phyloP scores from a whole-genome alignment of 2,329 filamentous ascomycete species.

The Botrytis medusae region DNA sequence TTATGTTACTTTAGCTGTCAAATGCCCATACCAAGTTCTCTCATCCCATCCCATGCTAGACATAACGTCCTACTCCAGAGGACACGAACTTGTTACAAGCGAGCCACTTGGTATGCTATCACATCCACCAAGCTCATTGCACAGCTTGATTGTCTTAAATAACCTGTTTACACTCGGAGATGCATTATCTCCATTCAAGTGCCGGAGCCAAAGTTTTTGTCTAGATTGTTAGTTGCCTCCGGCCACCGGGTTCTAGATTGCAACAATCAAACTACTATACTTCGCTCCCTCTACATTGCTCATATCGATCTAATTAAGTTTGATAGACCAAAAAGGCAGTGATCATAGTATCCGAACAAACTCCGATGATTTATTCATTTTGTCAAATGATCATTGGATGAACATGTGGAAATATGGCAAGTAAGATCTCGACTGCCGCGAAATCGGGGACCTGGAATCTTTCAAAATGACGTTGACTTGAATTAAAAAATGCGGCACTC shows the following conservation, averaged over 20 bases:
- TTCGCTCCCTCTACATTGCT: not conserved
- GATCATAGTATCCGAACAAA: conserved; percentile 3
- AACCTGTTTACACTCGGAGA: not conserved
- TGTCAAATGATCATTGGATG: not conserved
- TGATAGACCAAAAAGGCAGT: not conserved
- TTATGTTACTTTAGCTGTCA: not conserved
- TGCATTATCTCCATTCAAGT: not conserved
- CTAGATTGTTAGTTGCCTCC: not conserved
- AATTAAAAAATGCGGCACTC: not conserved
- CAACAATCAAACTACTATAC: not conserved
- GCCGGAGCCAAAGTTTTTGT: not conserved
- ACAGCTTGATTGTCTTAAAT: not conserved
- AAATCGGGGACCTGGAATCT: not conserved
- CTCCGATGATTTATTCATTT: not conserved
- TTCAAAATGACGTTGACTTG: not conserved
- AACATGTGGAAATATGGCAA: not conserved
- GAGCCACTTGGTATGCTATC: not conserved
- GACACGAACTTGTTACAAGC: not conserved
- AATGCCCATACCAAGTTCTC: not conserved
- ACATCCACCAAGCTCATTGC: not conserved
- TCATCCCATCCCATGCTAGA: not conserved
- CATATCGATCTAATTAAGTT: not conserved
- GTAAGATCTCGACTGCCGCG: not conserved
- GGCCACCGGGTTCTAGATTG: not conserved
- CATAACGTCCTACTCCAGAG: not conserved